phyloP scores from a whole-genome alignment of 2,329 filamentous ascomycete species.

The Colletotrichum kahawae region DNA sequence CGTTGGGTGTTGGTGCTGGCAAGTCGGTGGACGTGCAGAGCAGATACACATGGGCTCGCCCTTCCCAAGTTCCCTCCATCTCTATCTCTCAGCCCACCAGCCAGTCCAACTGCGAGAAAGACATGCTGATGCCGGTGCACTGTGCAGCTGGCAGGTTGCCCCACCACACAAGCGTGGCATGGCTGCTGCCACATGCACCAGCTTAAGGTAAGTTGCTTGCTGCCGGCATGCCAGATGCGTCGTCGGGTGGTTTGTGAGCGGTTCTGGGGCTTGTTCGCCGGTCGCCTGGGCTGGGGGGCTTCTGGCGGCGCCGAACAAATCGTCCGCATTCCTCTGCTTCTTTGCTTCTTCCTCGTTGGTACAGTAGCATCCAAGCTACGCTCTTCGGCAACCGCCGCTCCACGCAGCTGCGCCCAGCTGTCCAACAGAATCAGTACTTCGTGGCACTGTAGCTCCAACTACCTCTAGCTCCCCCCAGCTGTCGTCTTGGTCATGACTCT shows the following conservation, averaged over 20 bases:
- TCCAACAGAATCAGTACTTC: background rate
- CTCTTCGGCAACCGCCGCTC: background rate
- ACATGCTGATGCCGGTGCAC: background rate
- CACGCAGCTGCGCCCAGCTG: background rate
- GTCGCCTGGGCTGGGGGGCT: background rate
- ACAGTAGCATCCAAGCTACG: background rate
- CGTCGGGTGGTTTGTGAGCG: background rate
- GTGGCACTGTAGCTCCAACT: background rate
- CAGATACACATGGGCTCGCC: background rate
- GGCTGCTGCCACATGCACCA: conserved; percentile 13
- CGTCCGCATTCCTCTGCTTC: background rate
- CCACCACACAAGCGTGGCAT: conserved; percentile 5
- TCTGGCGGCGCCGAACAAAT: background rate
- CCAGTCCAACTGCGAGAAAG: background rate
- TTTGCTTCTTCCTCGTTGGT: background rate
- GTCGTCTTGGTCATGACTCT: background rate
- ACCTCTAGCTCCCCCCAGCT: background rate
- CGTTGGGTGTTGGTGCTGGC: background rate
- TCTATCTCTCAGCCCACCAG: background rate
- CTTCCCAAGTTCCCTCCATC: background rate
- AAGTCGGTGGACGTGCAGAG: background rate
- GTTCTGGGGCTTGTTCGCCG: background rate
- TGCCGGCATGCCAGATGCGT: conserved; percentile 15
- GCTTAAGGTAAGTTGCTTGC: background rate
- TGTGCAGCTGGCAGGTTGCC: conserved; percentile 3